Base-by-base conservation (phyloP, 2,329 filamentous ascomycete species). In the Cylindrodendrum hubeiense region DNA sequence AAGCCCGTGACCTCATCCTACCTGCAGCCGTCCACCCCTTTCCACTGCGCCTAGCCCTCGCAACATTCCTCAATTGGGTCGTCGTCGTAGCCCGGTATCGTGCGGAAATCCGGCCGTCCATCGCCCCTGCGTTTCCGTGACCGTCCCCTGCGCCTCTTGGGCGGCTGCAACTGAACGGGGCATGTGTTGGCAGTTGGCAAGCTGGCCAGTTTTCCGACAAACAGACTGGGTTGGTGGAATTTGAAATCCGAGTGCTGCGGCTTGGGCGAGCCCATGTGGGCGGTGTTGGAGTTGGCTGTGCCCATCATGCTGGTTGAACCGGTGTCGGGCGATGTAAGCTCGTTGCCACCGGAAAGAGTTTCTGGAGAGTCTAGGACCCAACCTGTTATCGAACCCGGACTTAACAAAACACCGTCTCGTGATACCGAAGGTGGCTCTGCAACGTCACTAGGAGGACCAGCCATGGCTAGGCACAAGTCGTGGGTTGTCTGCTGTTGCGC, bases 11-110 rank as follows among this genome's bases (percentile, higher is more conserved):
- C 53, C 47, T 43, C 53, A 52, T 43, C 47, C 43, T 41, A 47
- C 60, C 41, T 53, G 60, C 28, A 57, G 43, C 19, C 47, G 43
- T 57, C 17, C 41, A 39, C 37, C 8, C 24, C 15, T 63, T 28
- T 47, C 44, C 43, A 19, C 24, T 46, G 33, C 37, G 37, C 47
- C 58, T 63, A 62, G 37, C 52, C 57, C 52, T 65, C 57, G 43
- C 30, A 57, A 21, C 60, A 66, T 34, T 73, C 75, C 33, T 79
- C 78, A 54, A 80, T 79, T 47, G 78, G 77, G 61, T 80, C 78
- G 19, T 67, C 75, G 15, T 76, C 66, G 55, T 77, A 73, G 60
- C 77, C 68, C 15, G 78, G 78, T 67, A 79, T 68, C 19, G 74
- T 60, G 54, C 78, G 73, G 59, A 80, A 77, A 57, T 79, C 74